Percentiles rank a stretch among this genome's conserved stretches.
Evolutionary conservation across 805 yeast genomes (phyloP).

Genomic region (Kuraishia molischiana): DNA sequence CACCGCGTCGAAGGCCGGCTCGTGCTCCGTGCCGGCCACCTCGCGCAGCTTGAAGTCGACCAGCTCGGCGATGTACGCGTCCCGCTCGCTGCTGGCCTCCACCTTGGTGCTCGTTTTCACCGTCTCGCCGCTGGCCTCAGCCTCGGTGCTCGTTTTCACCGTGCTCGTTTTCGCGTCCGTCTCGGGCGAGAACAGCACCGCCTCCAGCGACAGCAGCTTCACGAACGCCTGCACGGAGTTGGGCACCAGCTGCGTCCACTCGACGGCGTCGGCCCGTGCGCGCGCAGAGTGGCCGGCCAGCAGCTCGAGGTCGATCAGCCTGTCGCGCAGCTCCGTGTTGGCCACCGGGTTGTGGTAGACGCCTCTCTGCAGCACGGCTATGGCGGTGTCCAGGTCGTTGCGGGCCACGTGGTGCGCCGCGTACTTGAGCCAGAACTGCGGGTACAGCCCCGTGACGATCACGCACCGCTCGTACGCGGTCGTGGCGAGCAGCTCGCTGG

Average conservation of each 20-base stretch:
- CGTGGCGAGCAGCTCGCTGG: conserved; percentile 14
- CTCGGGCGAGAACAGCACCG: conserved; percentile 15
- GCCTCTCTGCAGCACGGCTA: conserved; percentile 27
- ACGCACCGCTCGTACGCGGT: conserved; percentile 40
- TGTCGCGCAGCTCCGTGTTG: conserved; percentile 22
- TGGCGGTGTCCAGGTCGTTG: conserved; percentile 24
- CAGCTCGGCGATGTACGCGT: conserved; percentile 17
- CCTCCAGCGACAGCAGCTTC: conserved; percentile 33
- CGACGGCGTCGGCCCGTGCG: conserved; percentile 26
- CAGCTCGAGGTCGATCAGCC: conserved; percentile 34
- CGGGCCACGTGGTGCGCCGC: conserved; percentile 28
- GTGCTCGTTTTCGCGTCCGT: conserved; percentile 4
- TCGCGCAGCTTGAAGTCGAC: conserved; percentile 16
- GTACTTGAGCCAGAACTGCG: conserved; percentile 39
- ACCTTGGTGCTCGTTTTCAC: conserved; percentile 5
- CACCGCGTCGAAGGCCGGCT: conserved; percentile 23
- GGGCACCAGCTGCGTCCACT: conserved; percentile 16
- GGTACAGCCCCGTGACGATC: conserved; percentile 32
- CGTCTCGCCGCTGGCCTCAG: conserved; percentile 3
- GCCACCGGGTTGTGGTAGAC: conserved; percentile 16
- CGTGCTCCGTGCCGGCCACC: conserved; percentile 12
- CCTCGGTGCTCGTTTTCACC: conserved; percentile 5
- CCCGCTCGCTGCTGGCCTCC: conserved; percentile 6
- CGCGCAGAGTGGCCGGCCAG: conserved; percentile 21
- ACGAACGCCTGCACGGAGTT: conserved; percentile 27